Conservation (phyloP, 805 yeast genomes). For the Wickerhamiella musiphila region DNA sequence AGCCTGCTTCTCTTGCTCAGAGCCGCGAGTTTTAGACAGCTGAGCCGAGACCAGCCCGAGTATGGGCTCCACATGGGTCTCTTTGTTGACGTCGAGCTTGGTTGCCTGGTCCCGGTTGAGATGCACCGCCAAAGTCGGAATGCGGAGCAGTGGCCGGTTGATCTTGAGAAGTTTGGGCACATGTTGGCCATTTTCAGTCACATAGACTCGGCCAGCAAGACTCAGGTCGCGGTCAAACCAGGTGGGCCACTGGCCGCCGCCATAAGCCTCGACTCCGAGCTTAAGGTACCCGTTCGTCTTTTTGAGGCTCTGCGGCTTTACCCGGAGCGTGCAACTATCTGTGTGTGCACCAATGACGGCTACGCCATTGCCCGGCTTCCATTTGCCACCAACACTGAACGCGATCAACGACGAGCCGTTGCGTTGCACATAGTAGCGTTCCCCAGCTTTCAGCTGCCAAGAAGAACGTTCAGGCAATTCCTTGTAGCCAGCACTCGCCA, state of each 20-base stretch:
- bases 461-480: slow-evolving; percentile 54
- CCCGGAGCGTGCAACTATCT: slow-evolving; percentile 80
- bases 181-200: slow-evolving; percentile 33
- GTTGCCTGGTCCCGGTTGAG: slow-evolving; percentile 49
- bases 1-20: slow-evolving; percentile 8
- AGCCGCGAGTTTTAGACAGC: slow-evolving; percentile 8
- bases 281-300: slow-evolving; percentile 55
- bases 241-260: slow-evolving; percentile 92
- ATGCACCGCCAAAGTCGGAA: slow-evolving; percentile 91
- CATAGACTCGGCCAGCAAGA: slow-evolving; percentile 81
- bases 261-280: slow-evolving; percentile 86
- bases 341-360: slow-evolving; percentile 93
- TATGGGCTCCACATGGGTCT: slow-evolving; percentile 71
- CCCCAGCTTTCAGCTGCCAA: slow-evolving; percentile 45
- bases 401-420: slow-evolving; percentile 82
- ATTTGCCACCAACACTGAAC: slow-evolving; percentile 59
- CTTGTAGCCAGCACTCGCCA: slow-evolving; percentile 45
- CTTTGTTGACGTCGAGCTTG: slow-evolving; percentile 79
- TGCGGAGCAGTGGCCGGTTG: slow-evolving; percentile 68
- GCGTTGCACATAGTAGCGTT: slow-evolving; percentile 73
- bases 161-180: slow-evolving; percentile 61
- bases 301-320: slow-evolving; percentile 72
- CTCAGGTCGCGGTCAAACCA: slow-evolving; percentile 94
- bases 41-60: slow-evolving; percentile 37
- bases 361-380: slow-evolving; percentile 63